Evolutionary conservation across 1,284 basidiomycete species (phyloP).

Genomic region (Rhodotorula sp.): DNA sequence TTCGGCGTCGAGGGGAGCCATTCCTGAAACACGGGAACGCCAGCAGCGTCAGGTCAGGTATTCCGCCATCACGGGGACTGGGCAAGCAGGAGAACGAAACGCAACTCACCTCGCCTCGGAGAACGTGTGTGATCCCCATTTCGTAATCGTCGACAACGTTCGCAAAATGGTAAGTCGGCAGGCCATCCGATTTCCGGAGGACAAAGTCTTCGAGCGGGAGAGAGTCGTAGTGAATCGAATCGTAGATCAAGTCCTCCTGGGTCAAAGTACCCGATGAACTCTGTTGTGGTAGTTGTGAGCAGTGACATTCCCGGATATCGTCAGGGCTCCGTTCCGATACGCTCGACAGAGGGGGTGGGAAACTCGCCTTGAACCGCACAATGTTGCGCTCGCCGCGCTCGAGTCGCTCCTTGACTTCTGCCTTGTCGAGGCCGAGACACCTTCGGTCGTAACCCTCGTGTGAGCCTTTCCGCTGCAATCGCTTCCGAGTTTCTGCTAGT

Average conservation of each 20-base stretch:
- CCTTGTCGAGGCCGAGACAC: slow-evolving; percentile 78
- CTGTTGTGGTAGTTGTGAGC: neutral
- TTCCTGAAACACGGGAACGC: slow-evolving; percentile 60
- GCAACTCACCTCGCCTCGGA: slow-evolving; percentile 78
- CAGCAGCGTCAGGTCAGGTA: neutral
- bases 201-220: slow-evolving; percentile 76
- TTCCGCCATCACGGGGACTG: neutral
- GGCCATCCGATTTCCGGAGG: slow-evolving; percentile 85
- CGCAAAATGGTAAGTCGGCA: slow-evolving; percentile 95
- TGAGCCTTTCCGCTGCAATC: slow-evolving; percentile 67
- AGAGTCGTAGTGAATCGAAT: slow-evolving; percentile 61
- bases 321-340: no score
- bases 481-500: slow-evolving; percentile 65
- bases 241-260: slow-evolving; percentile 70
- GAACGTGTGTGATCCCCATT: slow-evolving; percentile 94
- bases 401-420: slow-evolving; percentile 74
- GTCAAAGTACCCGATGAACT: slow-evolving; percentile 30
- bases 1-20: slow-evolving; percentile 95
- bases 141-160: slow-evolving; percentile 92
- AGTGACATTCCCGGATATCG: neutral
- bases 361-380: slow-evolving; percentile 78
- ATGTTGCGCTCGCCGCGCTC: slow-evolving; percentile 73
- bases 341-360: no score
- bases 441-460: slow-evolving; percentile 78
- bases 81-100: neutral